Conservation (phyloP, 2,329 filamentous ascomycete species). For the Colletotrichum tanaceti region DNA sequence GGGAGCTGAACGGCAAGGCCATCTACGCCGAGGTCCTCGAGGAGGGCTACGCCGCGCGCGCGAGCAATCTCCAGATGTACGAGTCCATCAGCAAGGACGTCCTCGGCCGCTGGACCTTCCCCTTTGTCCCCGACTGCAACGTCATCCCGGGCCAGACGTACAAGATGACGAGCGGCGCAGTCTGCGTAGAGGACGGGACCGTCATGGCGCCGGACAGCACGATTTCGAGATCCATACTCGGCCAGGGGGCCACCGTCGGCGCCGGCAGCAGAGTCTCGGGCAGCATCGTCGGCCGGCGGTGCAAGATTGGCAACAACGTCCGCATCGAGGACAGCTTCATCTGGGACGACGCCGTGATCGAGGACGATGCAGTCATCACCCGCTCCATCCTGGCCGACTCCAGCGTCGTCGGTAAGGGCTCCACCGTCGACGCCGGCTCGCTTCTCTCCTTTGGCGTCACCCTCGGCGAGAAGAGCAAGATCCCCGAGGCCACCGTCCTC, state of each 20-base stretch:
- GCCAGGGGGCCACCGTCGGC: conserved; percentile 79
- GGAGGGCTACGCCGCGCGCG: conserved; percentile 86
- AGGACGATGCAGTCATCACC: conserved; percentile 76
- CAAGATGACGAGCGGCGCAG: conserved; percentile 73
- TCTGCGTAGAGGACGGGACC: conserved; percentile 84
- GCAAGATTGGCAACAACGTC: conserved; percentile 87
- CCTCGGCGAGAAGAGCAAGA: conserved; percentile 70
- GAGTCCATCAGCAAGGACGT: conserved; percentile 89
- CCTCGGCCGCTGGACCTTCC: conserved; percentile 88
- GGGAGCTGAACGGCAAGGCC: conserved; percentile 96
- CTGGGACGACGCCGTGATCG: conserved; percentile 86
- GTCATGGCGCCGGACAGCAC: conserved; percentile 77
- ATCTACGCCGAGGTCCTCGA: conserved; percentile 89
- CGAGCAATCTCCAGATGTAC: conserved; percentile 88
- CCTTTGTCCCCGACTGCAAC: conserved; percentile 90
- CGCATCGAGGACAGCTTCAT: conserved; percentile 83
- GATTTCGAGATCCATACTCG: conserved; percentile 79
- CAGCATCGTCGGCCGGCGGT: conserved; percentile 85
- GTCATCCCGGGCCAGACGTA: conserved; percentile 82
- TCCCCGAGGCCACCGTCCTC: conserved; percentile 52
- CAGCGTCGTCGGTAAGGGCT: conserved; percentile 76
- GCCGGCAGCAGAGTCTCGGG: conserved; percentile 76
- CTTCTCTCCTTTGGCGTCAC: conserved; percentile 83
- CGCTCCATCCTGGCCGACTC: conserved; percentile 82
- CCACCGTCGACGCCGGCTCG: conserved; percentile 76